Evolutionary conservation across 371 early-diverging fungal species (phyloP).

Genomic region (Thermomucor indicae-seudaticae): DNA sequence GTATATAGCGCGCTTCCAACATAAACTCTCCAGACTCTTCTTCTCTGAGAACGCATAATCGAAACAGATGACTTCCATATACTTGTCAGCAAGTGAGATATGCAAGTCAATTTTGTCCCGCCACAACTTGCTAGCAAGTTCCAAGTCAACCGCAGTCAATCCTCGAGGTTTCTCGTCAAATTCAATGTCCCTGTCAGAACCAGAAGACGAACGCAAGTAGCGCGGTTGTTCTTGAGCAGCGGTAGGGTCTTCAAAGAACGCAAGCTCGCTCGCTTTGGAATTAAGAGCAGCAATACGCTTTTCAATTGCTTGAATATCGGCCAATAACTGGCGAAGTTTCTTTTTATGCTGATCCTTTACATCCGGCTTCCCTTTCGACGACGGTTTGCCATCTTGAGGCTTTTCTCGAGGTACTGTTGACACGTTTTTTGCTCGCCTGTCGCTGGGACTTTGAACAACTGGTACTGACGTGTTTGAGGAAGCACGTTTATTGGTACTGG

Average conservation of each 20-base stretch:
- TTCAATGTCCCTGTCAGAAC: not conserved
- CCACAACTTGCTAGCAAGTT: constrained; percentile 21
- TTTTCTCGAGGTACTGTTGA: not conserved
- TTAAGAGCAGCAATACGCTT: constrained; percentile 15
- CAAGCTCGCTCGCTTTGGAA: constrained; percentile 4
- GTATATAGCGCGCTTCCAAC: constrained; percentile 65
- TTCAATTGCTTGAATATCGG: constrained; percentile 26
- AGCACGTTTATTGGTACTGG: not conserved
- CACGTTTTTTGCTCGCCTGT: not conserved
- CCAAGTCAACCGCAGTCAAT: constrained; percentile 17
- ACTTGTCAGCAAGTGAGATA: constrained; percentile 38
- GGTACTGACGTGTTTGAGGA: not conserved
- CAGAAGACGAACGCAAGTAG: not conserved
- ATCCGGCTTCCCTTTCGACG: constrained; percentile 2
- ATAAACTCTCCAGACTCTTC: constrained; percentile 57
- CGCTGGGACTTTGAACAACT: no score
- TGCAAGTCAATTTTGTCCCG: constrained; percentile 35
- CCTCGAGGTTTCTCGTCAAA: not conserved
- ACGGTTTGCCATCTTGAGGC: not conserved
- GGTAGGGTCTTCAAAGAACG: constrained; percentile 5
- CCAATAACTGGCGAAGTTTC: constrained; percentile 17
- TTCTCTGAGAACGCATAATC: constrained; percentile 54
- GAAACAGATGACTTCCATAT: constrained; percentile 43
- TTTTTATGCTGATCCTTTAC: constrained; percentile 9
- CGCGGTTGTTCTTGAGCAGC: constrained; percentile 2